Conservation (phyloP, 148 eudicot genomes). For the Polygonum aviculare region DNA sequence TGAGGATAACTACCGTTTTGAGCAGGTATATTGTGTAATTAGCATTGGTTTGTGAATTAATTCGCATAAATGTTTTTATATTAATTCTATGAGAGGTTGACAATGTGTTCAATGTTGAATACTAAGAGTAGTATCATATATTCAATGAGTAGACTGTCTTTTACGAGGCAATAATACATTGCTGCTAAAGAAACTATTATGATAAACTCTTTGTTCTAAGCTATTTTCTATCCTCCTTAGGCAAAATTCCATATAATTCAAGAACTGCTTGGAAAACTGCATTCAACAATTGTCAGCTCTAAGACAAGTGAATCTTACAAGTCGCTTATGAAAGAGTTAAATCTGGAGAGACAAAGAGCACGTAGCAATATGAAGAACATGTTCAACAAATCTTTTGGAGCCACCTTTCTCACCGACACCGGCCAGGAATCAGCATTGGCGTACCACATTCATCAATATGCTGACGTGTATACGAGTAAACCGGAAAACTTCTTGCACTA, state of each 20-base stretch:
- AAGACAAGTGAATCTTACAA: slow-evolving; percentile 48
- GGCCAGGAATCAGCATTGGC: slow-evolving; percentile 97
- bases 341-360: slow-evolving; percentile 70
- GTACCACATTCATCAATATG: slow-evolving; percentile 87
- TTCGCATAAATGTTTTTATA: background rate
- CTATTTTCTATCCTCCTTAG: slow-evolving; percentile 21
- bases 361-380: slow-evolving; percentile 68
- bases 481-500: slow-evolving; percentile 85
- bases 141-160: background rate
- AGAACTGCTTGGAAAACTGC: slow-evolving; percentile 93
- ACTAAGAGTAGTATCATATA: background rate
- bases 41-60: background rate
- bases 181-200: background rate
- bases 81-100: background rate
- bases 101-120: background rate
- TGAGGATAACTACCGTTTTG: slow-evolving; percentile 75
- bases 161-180: no score
- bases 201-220: background rate
- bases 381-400: slow-evolving; percentile 92
- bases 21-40: slow-evolving; percentile 51
- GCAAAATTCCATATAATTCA: slow-evolving; percentile 91
- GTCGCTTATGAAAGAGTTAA: slow-evolving; percentile 69
- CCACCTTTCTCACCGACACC: slow-evolving; percentile 87
- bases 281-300: slow-evolving; percentile 44
- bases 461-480: slow-evolving; percentile 94